Conservation (phyloP, 2,329 filamentous ascomycete genomes). For the Verticillium klebahnii region DNA sequence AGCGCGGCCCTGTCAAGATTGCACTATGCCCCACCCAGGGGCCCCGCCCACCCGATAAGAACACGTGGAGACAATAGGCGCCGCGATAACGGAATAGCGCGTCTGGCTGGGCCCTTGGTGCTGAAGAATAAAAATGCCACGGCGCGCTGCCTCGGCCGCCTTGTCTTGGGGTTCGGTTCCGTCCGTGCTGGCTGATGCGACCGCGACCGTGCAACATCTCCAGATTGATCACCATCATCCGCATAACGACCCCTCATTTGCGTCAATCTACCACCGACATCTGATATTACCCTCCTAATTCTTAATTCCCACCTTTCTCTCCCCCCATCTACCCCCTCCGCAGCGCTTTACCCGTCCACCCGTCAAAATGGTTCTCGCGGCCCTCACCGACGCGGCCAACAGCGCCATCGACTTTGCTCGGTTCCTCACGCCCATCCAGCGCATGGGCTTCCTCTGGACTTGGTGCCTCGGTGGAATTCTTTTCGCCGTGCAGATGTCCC, state of each 20-base stretch:
- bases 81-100: not conserved
- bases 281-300: not conserved
- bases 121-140: not conserved
- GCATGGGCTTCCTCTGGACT: conserved; percentile 13
- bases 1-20: not conserved
- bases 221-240: not conserved
- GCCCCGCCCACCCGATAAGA: not conserved
- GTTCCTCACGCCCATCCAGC: conserved; percentile 8
- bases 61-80: not conserved
- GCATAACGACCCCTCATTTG: not conserved
- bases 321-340: not conserved
- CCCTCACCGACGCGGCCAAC: not conserved
- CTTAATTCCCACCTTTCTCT: not conserved
- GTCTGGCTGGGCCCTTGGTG: not conserved
- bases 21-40: not conserved
- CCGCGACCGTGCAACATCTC: not conserved
- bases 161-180: not conserved
- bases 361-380: not conserved
- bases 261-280: not conserved
- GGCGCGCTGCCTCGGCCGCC: not conserved
- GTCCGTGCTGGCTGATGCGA: not conserved
- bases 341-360: not conserved
- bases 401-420: not conserved
- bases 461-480: conserved; percentile 16
- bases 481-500: conserved; percentile 15